Base-by-base conservation (phyloP, 23 red algal genomes). In the Gracilaria caudata region DNA sequence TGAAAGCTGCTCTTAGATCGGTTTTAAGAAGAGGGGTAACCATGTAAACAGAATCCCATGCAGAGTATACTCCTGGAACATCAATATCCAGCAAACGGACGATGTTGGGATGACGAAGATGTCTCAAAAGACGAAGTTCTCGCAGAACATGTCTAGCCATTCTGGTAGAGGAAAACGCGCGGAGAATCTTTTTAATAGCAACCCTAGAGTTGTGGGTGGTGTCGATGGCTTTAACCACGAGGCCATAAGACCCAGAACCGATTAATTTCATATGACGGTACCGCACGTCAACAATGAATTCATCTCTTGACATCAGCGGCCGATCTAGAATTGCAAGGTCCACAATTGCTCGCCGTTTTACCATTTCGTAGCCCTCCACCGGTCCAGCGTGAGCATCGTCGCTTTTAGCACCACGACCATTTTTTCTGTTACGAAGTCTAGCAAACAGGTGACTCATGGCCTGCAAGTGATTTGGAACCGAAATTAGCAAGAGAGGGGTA, bases 111-210 rank as follows among this genome's bases (percentile, higher is more conserved):
- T 99, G 97, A 19, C 77, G 51, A 49, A 99, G 78, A 70, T 91
- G 89, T 5, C 90, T 77, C 75, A 96, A 68, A 16, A 99, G 73
- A 30, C 93, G 93, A 38, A 99, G 71, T 72, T 99, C 97, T 9
- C 97, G 79, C 21, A 99, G 84, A 54, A 92, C 83, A 61, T 92
- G 82, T 45, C 89, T 38, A 43, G 93, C 83, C 63, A 93, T 94
- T 45, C 82, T 77, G 61, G 88, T 64, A 10, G 73, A 70, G 23
- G 84, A 90, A 83, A 99, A 99, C 37, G 82, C 90, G 39, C 36
- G 71, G 61, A 81, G 83, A 60, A 95, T 91, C 51, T 93, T 94
- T 59, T 99, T 99, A 33, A 99, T 95, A 9, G 97, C 97, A 38
- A 95, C 93, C 16, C 23, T 38, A 21, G 44, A n/a, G 14, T 70